Base-by-base conservation (phyloP, 306 rosid species). In the Prunus mongolica region DNA sequence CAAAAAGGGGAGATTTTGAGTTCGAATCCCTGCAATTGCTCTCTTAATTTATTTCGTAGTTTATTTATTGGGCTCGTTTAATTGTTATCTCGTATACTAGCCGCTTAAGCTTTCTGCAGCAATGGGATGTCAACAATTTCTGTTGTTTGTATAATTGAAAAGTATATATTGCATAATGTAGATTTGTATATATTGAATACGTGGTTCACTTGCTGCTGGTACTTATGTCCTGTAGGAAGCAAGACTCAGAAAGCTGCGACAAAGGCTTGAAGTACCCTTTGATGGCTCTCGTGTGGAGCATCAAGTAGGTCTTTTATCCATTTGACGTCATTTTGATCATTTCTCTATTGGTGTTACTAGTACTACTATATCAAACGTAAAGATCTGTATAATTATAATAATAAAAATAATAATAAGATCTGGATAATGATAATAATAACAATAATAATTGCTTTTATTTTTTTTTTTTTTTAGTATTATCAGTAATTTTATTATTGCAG, bases 231-330 rank as follows among this genome's bases (percentile, higher is more conserved):
- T 24, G 71, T 60, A 93, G 99, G 97, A 89, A 85, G 97, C 82
- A 86, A 89, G 97, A 60, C 90, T 92, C 63, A 76, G 78, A 83
- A 75, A 67, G 65, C 78, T 92, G 78, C 84, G 77, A 74, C 83
- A 83, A 67, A 87, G 97, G 79, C 85, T 92, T 75, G 90, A 89
- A 82, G 89, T 95, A 58, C 93, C 99, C 55, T 95, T 92, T 79
- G 93, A 95, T 81, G 96, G 97, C 76, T 90, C 96, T 73, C 84
- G 83, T 51, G 27, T 61, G 49, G 96, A 95, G 86, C 99, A 95
- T 85, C 97, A 89, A 82, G 99, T 95, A 82, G 22, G 92, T 84
- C 63, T 66, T 69, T 51, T 70, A 55, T 64, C 75, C 67, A 19
- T 47, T 71, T 75, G 20, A 19, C 28, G 18, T 74, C 64, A 74